Evolutionary conservation across 176 grass and related monocot species (phyloP), one percentile per base, ranked within the genome.

Genomic region (Oryza nivara): DNA sequence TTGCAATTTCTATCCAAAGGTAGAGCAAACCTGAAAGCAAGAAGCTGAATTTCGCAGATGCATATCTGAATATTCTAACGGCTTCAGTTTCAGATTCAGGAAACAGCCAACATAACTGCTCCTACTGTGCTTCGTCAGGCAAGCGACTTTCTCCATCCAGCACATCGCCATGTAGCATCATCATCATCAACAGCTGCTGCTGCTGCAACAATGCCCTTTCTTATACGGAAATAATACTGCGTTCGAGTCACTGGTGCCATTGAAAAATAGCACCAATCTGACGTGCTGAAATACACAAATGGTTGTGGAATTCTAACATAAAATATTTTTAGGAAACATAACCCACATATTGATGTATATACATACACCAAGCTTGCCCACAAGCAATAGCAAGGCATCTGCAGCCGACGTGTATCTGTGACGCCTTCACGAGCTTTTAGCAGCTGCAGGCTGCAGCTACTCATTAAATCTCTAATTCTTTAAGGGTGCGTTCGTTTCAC

Each of bases 221-320:
- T 63, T 23, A 23, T 63, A 63, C 19, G n/a, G 6, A 63, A 63
- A 63, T 58, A 63, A 9, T 60, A 60, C 56, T 60, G 0, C 19
- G 7, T 60, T 22, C 16, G 49, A 22, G 38, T 63, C 47, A 11
- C 7, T 12, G 26, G 36, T 36, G 68, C 0, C n/a, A 82, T 26
- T 38, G 73, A 63, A 61, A 68, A 46, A 2, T 2, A 77, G 4
- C 22, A 73, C 30, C 77, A 58, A 77, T 49, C 66, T 82, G 80
- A 77, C 86, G 72, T 77, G 79, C 35, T 56, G 23, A 14, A 76
- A 76, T 40, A 82, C 63, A 82, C 15, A 48, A 40, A 58, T 73
- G 35, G 65, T 3, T 61, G 2, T 30, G 13, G 11, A 9, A 19
- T n/a, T 82, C 67, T 17, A 9, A 58, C 74, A 26, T 66, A 68